Evolutionary conservation across 2,329 filamentous ascomycete species (phyloP).

Genomic region (Tolypocladium tropicale): DNA sequence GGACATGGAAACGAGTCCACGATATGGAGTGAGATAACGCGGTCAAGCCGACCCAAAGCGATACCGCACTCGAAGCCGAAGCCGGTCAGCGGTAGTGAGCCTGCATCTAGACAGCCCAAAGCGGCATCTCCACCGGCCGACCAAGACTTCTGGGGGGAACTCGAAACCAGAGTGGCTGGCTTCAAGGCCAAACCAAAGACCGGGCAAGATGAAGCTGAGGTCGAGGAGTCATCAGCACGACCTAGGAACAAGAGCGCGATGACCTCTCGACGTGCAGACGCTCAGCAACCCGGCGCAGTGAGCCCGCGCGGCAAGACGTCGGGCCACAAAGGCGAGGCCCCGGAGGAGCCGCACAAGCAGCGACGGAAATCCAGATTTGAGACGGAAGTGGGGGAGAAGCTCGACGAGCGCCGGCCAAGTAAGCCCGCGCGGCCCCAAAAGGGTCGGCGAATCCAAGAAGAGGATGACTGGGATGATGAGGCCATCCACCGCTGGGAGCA

Average conservation of each 20-base stretch:
- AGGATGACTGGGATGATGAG: constrained; percentile 30
- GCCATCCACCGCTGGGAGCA: constrained; percentile 24
- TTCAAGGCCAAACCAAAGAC: constrained; percentile 5
- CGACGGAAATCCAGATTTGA: constrained; percentile 21
- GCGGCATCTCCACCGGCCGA: not conserved
- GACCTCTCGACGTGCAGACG: not conserved
- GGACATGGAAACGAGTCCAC: constrained; percentile 7
- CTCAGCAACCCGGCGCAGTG: not conserved
- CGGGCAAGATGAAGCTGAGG: not conserved
- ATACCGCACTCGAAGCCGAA: not conserved
- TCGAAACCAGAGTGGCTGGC: constrained; percentile 10
- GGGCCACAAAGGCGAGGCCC: not conserved
- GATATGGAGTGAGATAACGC: constrained; percentile 8
- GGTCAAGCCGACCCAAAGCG: not conserved
- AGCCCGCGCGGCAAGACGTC: not conserved
- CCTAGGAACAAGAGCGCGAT: not conserved
- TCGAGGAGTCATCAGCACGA: not conserved
- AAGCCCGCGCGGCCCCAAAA: constrained; percentile 16
- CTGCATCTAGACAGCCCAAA: not conserved
- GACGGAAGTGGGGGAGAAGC: constrained; percentile 10
- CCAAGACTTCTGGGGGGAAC: constrained; percentile 15
- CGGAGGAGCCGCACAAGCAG: constrained; percentile 7
- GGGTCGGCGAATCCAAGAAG: constrained; percentile 8
- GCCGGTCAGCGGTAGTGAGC: not conserved
- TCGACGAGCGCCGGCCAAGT: constrained; percentile 10